These are phyloP conservation scores for Microdochium paspali DNA, from an alignment of 2,329 filamentous ascomycete species.

Conservation along the genomic window DNA sequence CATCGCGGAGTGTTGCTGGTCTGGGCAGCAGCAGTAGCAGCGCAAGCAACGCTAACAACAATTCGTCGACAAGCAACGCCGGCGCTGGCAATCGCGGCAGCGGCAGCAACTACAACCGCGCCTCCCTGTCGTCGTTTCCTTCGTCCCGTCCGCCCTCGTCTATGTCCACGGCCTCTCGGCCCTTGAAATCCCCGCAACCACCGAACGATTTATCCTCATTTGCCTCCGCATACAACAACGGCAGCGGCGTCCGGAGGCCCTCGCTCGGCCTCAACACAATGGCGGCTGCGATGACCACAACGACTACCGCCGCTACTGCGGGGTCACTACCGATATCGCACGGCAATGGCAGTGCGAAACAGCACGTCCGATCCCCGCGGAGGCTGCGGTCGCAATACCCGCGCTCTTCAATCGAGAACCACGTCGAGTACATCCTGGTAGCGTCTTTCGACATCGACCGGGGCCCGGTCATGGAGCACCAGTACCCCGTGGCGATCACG, in stretches of 20 bases:
- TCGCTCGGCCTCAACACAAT: too few species aligned
- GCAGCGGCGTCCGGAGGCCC: too few species aligned
- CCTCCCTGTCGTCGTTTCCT: constrained; percentile 57
- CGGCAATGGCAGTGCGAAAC: neutral
- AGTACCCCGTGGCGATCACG: constrained; percentile 89
- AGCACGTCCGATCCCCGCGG: constrained; percentile 36
- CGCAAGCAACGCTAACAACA: constrained; percentile 11
- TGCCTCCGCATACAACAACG: neutral
- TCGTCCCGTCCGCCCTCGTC: constrained; percentile 48
- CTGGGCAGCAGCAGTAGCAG: neutral
- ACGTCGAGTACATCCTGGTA: constrained; percentile 98
- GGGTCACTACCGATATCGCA: neutral
- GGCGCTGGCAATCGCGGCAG: constrained; percentile 8
- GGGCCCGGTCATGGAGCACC: constrained; percentile 96
- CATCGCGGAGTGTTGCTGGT: neutral
- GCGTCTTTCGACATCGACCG: constrained; percentile 96
- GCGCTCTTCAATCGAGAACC: constrained; percentile 66
- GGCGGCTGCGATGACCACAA: neutral
- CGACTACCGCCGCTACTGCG: neutral
- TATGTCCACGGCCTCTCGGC: constrained; percentile 44
- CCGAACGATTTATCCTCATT: neutral
- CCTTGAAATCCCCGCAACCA: constrained; percentile 18
- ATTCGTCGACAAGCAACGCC: constrained; percentile 12
- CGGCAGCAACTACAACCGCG: constrained; percentile 26
- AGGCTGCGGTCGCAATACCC: constrained; percentile 68